A percentile compares a stretch with the other conserved stretches of the same genome.
Conservation (phyloP, 2,329 filamentous ascomycete genomes). For the Didymella glomerata region DNA sequence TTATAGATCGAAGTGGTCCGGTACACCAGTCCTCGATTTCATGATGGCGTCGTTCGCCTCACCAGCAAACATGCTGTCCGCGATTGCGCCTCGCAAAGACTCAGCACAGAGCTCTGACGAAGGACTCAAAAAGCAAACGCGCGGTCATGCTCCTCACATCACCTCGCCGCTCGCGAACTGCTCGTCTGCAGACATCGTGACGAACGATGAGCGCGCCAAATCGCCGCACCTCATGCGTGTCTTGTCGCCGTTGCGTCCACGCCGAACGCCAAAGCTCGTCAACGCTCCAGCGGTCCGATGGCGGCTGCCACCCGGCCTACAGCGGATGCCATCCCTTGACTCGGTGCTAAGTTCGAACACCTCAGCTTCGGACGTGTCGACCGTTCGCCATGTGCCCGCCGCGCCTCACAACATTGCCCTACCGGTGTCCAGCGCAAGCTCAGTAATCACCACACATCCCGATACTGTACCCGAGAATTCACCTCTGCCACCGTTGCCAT, state of each 20-base stretch:
- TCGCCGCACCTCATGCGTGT: constrained; percentile 1
- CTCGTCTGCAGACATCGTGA: constrained; percentile 6
- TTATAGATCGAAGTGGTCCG: too few species aligned
- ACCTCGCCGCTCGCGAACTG: background rate
- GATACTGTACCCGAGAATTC: background rate
- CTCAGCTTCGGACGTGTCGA: constrained; percentile 3
- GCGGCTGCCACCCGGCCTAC: background rate
- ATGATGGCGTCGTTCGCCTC: background rate
- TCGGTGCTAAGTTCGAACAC: constrained; percentile 1
- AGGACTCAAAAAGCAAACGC: background rate
- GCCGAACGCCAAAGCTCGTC: constrained; percentile 14
- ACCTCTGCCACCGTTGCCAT: background rate
- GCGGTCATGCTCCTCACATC: too few species aligned
- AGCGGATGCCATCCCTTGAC: constrained; percentile 4
- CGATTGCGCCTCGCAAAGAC: constrained; percentile 2
- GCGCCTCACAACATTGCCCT: background rate
- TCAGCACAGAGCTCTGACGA: constrained; percentile 9
- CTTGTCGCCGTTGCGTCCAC: constrained; percentile 11
- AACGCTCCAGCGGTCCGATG: constrained; percentile 17
- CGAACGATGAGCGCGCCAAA: constrained; percentile 15
- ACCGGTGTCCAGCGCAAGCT: background rate
- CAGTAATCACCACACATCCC: background rate
- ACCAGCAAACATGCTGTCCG: background rate
- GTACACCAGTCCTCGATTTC: background rate
- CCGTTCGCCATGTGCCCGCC: background rate